Evolutionary conservation across 257 asterid species (phyloP).

Genomic region (Linaria vulgaris): DNA sequence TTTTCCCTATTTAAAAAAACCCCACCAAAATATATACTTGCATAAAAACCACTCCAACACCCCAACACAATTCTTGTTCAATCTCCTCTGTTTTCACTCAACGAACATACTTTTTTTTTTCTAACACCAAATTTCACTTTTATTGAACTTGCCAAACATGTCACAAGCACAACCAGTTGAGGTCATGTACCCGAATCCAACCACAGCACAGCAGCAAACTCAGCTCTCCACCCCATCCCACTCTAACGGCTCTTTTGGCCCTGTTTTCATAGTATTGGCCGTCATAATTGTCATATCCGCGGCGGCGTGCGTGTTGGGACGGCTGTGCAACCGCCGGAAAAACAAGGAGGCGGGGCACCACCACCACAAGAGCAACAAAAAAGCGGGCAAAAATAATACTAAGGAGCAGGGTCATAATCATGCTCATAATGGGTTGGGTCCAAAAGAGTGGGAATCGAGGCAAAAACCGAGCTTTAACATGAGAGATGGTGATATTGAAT

Average conservation of each 20-base stretch:
- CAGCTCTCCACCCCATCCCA: conserved; percentile 31
- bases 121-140: not conserved
- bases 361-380: not conserved
- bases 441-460: conserved; percentile 48
- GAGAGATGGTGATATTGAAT: conserved; percentile 65
- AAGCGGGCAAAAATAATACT: too few species aligned
- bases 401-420: conserved; percentile 27
- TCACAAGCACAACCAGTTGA: conserved; percentile 43
- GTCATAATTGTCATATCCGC: conserved; percentile 64
- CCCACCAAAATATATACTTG: not conserved
- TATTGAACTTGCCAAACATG: conserved; percentile 26
- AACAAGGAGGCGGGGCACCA: conserved; percentile 31
- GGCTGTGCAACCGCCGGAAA: conserved; percentile 54
- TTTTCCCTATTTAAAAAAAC: conserved; percentile 31
- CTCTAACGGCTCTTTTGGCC: conserved; percentile 71
- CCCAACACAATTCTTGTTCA: conserved; percentile 3
- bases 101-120: conserved; percentile 25
- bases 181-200: conserved; percentile 49
- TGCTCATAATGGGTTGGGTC: conserved; percentile 22
- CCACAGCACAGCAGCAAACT: conserved; percentile 26
- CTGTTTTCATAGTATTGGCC: conserved; percentile 70
- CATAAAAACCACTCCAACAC: not conserved
- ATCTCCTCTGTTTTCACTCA: conserved; percentile 35
- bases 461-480: conserved; percentile 41
- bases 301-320: conserved; percentile 67